Evolutionary conservation across 2,329 filamentous ascomycete genomes (phyloP), one percentile per base, ranked within the genome.

Genomic region (Ceratocystis albifundus): DNA sequence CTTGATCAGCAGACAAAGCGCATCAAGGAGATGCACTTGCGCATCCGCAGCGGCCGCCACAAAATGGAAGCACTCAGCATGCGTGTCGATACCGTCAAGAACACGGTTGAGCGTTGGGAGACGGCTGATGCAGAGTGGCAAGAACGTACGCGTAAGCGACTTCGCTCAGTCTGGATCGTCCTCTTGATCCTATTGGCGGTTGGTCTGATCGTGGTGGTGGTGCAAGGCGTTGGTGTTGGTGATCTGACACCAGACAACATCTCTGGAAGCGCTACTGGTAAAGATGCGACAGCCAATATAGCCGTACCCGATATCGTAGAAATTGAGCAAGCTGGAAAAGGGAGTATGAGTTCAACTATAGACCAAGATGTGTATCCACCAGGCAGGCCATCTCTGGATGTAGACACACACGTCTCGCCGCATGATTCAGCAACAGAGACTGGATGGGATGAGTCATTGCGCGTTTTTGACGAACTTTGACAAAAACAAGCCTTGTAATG

Each of bases 41-140:
- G 88, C 46, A 82, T 93, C 36, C 76, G 80, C 65, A 74, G 75
- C 1, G 85, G 85, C 8, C 82, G 85, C 59, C 76, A 82, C 61
- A 83, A 80, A 70, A 84, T 88, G 45, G 78, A 81, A 63, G 75
- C 76, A 17, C 77, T 91, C 46, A 84, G 84, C 67, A 78, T 78
- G 55, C 79, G 88, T 62, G 82, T 93, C 2, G 84, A 87, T 64
- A 75, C 79, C 15, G 86, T 89, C 12, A 80, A 84, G 62, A 76
- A 80, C 66, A 80, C 83, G 6, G 83, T 92, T 15, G 86, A 88
- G 72, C 77, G 78, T 32, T 89, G 87, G 81, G 86, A 89, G 73
- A 79, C 78, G 66, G 80, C 82, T 1, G 88, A 91, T 74, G 79
- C 77, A 61, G 83, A 85, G 71, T 87, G 86, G 80, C 83, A 88